phyloP scores from a whole-genome alignment of 2,329 filamentous ascomycete species.

The Clarireedia homoeocarpa region DNA sequence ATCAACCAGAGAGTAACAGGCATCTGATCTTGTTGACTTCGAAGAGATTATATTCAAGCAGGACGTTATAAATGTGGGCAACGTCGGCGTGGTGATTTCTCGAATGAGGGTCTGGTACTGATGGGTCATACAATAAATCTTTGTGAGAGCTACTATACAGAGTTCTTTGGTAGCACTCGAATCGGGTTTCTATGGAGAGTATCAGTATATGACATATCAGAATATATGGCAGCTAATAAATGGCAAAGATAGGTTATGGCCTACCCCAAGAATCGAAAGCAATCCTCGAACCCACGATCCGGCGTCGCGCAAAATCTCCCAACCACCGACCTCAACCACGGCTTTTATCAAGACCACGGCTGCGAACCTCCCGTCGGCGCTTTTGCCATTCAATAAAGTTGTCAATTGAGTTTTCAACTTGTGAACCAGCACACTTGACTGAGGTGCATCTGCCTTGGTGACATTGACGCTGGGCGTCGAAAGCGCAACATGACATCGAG shows the following conservation, averaged over 20 bases:
- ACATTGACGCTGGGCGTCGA: constrained; percentile 54
- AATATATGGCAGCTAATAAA: constrained; percentile 8
- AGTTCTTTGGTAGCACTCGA: constrained; percentile 68
- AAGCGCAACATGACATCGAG: constrained; percentile 51
- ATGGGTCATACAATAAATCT: constrained; percentile 77
- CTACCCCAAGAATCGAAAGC: constrained; percentile 63
- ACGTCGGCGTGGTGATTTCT: constrained; percentile 49
- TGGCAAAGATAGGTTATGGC: constrained; percentile 2
- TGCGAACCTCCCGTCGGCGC: constrained; percentile 65
- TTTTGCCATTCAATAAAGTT: constrained; percentile 71
- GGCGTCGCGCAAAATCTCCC: constrained; percentile 67
- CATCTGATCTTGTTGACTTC: constrained; percentile 27
- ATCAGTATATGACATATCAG: not conserved
- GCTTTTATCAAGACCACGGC: constrained; percentile 75
- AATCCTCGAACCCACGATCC: constrained; percentile 73
- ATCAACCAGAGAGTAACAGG: constrained; percentile 48
- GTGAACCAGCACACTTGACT: constrained; percentile 64
- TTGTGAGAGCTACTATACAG: constrained; percentile 66
- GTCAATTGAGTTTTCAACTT: constrained; percentile 74
- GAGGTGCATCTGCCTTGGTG: constrained; percentile 52
- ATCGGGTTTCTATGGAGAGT: constrained; percentile 59
- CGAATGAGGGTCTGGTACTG: constrained; percentile 75
- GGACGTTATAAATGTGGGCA: constrained; percentile 14
- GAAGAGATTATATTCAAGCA: constrained; percentile 59
- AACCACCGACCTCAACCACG: constrained; percentile 73